A percentile compares a stretch with the other conserved stretches of the same genome.
Evolutionary conservation across 192 early-diverging fungal genomes (phyloP).

Genomic region (Coemansia sp.): DNA sequence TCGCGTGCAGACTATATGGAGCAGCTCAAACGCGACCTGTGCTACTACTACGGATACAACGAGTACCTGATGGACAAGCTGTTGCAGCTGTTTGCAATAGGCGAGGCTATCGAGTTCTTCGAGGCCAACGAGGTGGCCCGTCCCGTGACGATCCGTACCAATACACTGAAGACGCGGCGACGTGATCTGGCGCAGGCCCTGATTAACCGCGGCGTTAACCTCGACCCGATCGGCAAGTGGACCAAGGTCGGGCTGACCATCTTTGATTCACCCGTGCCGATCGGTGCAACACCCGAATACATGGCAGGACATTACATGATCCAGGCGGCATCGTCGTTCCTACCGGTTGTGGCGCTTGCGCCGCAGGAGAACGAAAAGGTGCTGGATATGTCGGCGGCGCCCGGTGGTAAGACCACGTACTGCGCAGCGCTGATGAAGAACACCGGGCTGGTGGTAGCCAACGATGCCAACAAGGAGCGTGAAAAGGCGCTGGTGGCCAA

Average conservation of each 20-base stretch:
- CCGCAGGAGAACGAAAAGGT: conserved; percentile 94
- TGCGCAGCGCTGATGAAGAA: conserved; percentile 96
- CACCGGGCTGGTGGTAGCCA: conserved; percentile 95
- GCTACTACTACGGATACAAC: conserved; percentile 93
- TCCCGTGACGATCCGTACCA: conserved; percentile 94
- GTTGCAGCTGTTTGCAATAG: conserved; percentile 85
- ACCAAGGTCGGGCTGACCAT: conserved; percentile 95
- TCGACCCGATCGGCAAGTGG: conserved; percentile 99
- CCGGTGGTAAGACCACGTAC: conserved; percentile 97
- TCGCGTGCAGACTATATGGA: conserved; percentile 84
- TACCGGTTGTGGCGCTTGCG: conserved; percentile 94
- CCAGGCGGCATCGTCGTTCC: conserved; percentile 95
- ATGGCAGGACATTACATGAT: conserved; percentile 99
- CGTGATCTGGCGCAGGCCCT: conserved; percentile 93
- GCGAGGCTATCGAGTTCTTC: conserved; percentile 96
- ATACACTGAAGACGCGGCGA: conserved; percentile 92
- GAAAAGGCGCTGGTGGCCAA: conserved; percentile 89
- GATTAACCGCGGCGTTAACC: conserved; percentile 93
- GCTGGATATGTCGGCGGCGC: conserved; percentile 97
- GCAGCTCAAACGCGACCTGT: conserved; percentile 87
- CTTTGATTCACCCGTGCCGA: conserved; percentile 92
- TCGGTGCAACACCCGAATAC: conserved; percentile 98
- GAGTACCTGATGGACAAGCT: conserved; percentile 89
- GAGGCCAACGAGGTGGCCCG: conserved; percentile 97
- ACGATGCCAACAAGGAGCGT: conserved; percentile 95